Conservation (phyloP, 495 filamentous ascomycete species). For the Podospora sp. region DNA sequence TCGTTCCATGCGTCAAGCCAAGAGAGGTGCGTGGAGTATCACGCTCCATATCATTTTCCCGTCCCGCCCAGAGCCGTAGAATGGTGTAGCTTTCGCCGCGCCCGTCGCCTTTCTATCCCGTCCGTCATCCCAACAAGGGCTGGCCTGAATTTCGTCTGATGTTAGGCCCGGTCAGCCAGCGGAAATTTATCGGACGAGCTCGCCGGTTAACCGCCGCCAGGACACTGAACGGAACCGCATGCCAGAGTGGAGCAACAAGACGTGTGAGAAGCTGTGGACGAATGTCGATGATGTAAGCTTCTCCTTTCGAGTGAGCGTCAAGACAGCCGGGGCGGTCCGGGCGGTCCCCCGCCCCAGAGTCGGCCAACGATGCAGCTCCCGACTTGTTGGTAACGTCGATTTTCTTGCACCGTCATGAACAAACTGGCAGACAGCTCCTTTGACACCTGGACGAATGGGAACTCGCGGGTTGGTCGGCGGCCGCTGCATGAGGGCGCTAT, state of each 20-base stretch:
- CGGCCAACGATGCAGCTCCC: not conserved
- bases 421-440: conserved; percentile 10
- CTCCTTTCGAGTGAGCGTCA: too few relatives aligned
- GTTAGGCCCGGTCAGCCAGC: not conserved
- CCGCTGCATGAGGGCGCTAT: not conserved
- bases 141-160: not conserved
- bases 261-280: too few relatives aligned
- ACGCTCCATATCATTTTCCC: conserved; percentile 5
- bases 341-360: not conserved
- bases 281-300: not conserved
- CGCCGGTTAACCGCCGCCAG: not conserved
- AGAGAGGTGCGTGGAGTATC: not conserved
- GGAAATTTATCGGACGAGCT: not conserved
- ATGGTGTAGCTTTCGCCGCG: not conserved
- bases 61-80: not conserved
- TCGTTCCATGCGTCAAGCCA: not conserved
- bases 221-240: not conserved
- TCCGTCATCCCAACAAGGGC: not conserved
- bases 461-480: not conserved
- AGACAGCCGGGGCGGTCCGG: not conserved
- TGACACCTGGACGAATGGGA: conserved; percentile 19
- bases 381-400: conserved; percentile 1
- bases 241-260: not conserved
- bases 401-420: not conserved
- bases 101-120: not conserved